These are phyloP conservation scores for Trametes sp. DNA, from an alignment of 1,284 basidiomycete genomes.

Conservation along the genomic window DNA sequence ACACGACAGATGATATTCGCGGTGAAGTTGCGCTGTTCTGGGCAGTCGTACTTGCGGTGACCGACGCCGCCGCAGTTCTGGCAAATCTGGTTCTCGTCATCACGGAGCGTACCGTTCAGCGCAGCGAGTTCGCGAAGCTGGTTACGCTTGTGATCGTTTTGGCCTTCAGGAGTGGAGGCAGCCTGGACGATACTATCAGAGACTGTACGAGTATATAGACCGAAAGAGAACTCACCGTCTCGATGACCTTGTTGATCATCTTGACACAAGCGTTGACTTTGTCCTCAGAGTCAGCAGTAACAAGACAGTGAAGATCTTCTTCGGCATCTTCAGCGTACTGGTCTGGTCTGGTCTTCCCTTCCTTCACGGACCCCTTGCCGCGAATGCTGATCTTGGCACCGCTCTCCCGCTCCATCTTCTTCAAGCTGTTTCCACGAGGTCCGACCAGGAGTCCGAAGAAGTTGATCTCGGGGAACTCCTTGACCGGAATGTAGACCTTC, in stretches of 20 bases:
- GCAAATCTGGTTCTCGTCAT: conserved; percentile 99
- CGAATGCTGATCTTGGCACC: conserved; percentile 99
- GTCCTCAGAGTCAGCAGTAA: conserved; percentile 92
- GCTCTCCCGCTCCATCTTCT: conserved; percentile 98
- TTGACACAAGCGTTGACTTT: conserved; percentile 92
- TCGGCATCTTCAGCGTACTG: conserved; percentile 96
- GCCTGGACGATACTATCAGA: conserved; percentile 61
- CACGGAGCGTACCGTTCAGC: conserved; percentile 97
- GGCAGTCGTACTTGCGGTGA: conserved; percentile 97
- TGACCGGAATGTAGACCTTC: conserved; percentile 99
- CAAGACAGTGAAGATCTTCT: conserved; percentile 98
- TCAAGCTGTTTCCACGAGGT: conserved; percentile 97
- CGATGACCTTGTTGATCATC: conserved; percentile 98
- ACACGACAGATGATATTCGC: conserved; percentile 98
- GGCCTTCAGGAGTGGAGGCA: conserved; percentile 97
- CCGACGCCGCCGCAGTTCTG: conserved; percentile 97
- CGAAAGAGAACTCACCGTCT: conserved; percentile 74
- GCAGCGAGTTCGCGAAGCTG: conserved; percentile 98
- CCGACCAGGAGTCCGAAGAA: conserved; percentile 99
- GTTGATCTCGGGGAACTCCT: conserved; percentile 99
- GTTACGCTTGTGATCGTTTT: conserved; percentile 99
- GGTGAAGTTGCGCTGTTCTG: conserved; percentile 95
- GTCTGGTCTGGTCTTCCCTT: conserved; percentile 95
- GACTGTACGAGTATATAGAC: neutral
- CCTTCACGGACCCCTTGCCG: conserved; percentile 98